Percentiles rank a stretch among this genome's conserved stretches.
phyloP scores from a whole-genome alignment of 2,329 filamentous ascomycete genomes.

The Epichloe coenophiala region DNA sequence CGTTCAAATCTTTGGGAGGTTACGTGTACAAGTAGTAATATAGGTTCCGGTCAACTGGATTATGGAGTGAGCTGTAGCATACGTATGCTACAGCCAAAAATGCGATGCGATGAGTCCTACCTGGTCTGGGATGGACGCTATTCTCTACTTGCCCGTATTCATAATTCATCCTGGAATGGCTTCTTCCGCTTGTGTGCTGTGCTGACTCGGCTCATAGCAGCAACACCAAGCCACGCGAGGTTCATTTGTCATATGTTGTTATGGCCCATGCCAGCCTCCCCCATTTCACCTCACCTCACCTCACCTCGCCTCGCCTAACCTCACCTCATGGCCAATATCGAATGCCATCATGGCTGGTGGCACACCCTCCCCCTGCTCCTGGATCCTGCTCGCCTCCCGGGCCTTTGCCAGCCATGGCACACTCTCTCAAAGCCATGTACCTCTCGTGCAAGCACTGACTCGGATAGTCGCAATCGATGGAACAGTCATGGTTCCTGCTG shows the following conservation, averaged over 20 bases:
- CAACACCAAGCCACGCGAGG: too few species aligned
- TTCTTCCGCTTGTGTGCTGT: not conserved
- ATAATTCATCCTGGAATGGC: too few species aligned
- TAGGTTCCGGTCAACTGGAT: conserved; percentile 2
- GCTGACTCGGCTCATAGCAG: too few species aligned
- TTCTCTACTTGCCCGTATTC: too few species aligned
- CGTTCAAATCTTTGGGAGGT: not conserved
- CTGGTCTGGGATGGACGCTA: not conserved
- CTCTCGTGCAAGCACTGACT: conserved; percentile 10
- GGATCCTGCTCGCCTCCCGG: not conserved
- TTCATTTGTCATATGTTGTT: too few species aligned
- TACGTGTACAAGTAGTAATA: conserved; percentile 5
- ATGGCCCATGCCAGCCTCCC: too few species aligned
- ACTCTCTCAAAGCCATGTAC: not conserved
- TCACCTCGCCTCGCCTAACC: too few species aligned
- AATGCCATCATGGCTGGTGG: too few species aligned
- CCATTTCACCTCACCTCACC: too few species aligned
- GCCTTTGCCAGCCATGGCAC: not conserved
- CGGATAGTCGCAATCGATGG: conserved; percentile 12
- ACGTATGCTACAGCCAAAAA: not conserved
- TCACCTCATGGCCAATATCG: too few species aligned
- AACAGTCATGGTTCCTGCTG: conserved; percentile 8
- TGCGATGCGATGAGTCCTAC: not conserved
- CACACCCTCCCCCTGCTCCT: not conserved
- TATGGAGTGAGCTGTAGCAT: not conserved